Evolutionary conservation across 805 yeast species (phyloP).

Genomic region (Lipomyces sp.): DNA sequence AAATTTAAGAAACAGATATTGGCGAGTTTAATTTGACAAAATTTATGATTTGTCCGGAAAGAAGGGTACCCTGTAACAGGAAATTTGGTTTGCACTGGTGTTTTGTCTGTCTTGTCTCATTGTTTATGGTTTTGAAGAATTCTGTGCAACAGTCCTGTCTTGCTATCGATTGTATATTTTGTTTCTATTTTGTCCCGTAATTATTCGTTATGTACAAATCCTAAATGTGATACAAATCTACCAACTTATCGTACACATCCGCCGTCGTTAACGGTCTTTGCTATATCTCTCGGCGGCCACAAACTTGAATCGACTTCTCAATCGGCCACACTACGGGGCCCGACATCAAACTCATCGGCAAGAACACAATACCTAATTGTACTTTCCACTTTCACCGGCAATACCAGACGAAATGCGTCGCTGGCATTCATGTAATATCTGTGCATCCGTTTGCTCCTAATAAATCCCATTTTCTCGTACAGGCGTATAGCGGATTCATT

Average conservation of each 20-base stretch:
- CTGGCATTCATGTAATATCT: conserved; percentile 89
- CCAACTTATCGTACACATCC: not conserved
- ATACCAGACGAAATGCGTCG: conserved; percentile 85
- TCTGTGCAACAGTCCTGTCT: not conserved
- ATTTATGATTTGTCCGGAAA: not conserved
- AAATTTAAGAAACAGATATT: not conserved
- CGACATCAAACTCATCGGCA: conserved; percentile 7
- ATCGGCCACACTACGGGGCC: not conserved
- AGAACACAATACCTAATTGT: conserved; percentile 51
- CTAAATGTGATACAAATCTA: not conserved
- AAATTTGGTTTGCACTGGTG: conserved; percentile 1
- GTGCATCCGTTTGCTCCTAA: conserved; percentile 74
- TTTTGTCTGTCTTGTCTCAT: not conserved
- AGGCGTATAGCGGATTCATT: conserved; percentile 71
- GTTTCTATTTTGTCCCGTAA: not conserved
- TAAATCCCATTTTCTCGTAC: conserved; percentile 77
- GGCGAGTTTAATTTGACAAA: not conserved
- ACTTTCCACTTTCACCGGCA: conserved; percentile 74
- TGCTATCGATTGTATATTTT: not conserved
- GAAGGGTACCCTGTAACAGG: not conserved
- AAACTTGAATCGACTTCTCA: not conserved
- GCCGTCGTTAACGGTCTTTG: not conserved
- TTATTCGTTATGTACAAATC: not conserved
- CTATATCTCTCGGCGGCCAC: not conserved
- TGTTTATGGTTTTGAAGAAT: not conserved